Base-by-base conservation (phyloP, 1,284 basidiomycete genomes). In the Volvariella surrecta region DNA sequence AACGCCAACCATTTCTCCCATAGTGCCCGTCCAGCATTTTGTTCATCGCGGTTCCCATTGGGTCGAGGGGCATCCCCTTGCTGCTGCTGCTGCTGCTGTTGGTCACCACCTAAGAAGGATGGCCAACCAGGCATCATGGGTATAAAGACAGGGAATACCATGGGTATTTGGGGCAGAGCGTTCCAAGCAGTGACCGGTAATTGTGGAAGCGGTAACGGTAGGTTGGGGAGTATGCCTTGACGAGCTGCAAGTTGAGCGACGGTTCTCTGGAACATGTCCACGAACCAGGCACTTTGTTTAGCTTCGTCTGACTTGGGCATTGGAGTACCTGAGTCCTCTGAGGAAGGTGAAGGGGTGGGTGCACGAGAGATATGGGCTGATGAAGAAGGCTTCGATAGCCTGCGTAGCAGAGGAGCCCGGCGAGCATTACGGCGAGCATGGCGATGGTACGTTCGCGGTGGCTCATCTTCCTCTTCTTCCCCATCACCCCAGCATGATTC, bases 71-170 rank as follows among this genome's bases (percentile, higher is more conserved):
- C 52, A 32, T 50, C 24, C 39, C 50, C 31, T 50, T n/a, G n/a
- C n/a, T n/a, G 28, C 18, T 44, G 47, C 42, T 44, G 47, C 32
- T 32, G 50, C 18, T 49, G 45, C n/a, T 54, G 48, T 31, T 60
- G 57, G 38, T 67, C 69, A 28, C 79, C 73, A 46, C 74, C 70
- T 45, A 79, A 64, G 57, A 83, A 74, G 7, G 73, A 71, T 6
- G 79, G 72, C 70, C 82, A 79, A n/a, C 68, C 71, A 30, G 79
- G 73, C 24, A 28, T 28, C 56, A 80, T 75, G 2, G 85, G 83
- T 10, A 88, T 75, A 48, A 82, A 74, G 30, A 88, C 73, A 3
- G 86, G 83, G 70, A 88, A 86, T n/a, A 84, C 81, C 59, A 84
- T 70, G 0, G 83, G 82, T 46, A 88, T 74, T 50, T 85, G 82